phyloP scores from a whole-genome alignment of 2,329 filamentous ascomycete genomes.

The Didymella arachidicola region DNA sequence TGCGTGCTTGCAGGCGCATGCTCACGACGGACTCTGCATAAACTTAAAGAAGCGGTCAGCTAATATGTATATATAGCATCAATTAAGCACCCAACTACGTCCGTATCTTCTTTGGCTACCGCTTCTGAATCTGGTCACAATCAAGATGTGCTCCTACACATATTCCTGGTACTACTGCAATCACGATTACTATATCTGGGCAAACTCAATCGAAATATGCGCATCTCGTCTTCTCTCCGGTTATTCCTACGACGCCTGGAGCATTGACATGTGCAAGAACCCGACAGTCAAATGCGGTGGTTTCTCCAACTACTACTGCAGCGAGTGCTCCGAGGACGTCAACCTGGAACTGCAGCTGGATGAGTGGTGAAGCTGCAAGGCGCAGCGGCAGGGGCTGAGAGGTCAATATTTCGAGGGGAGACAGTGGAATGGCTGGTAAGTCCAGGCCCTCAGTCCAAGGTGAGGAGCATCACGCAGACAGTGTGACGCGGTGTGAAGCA shows the following conservation, averaged over 20 bases:
- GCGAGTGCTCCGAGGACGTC: slow-evolving; percentile 55
- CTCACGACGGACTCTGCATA: neutral
- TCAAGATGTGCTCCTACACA: slow-evolving; percentile 56
- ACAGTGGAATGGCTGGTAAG: neutral
- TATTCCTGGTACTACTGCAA: slow-evolving; percentile 59
- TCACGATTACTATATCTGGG: slow-evolving; percentile 59
- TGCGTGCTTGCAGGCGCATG: neutral
- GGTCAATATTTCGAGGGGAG: neutral
- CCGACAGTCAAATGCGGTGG: slow-evolving; percentile 53
- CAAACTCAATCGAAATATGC: slow-evolving; percentile 57
- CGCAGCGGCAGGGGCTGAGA: neutral
- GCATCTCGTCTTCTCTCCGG: slow-evolving; percentile 54
- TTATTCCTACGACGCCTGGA: slow-evolving; percentile 59
- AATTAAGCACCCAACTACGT: too few relatives aligned
- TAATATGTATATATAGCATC: slow-evolving; percentile 19
- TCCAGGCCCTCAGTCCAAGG: neutral
- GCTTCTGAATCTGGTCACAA: neutral
- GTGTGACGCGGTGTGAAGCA: slow-evolving; percentile 6
- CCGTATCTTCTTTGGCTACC: too few relatives aligned
- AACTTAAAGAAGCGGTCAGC: slow-evolving; percentile 20
- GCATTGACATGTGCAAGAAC: slow-evolving; percentile 58
- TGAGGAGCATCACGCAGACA: neutral
- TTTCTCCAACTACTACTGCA: slow-evolving; percentile 56
- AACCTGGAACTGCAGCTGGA: slow-evolving; percentile 54
- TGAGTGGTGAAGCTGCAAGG: slow-evolving; percentile 39